These are phyloP conservation scores for Chloroidium sp. DNA, from an alignment of 163 green algal species.

Conservation along the genomic window DNA sequence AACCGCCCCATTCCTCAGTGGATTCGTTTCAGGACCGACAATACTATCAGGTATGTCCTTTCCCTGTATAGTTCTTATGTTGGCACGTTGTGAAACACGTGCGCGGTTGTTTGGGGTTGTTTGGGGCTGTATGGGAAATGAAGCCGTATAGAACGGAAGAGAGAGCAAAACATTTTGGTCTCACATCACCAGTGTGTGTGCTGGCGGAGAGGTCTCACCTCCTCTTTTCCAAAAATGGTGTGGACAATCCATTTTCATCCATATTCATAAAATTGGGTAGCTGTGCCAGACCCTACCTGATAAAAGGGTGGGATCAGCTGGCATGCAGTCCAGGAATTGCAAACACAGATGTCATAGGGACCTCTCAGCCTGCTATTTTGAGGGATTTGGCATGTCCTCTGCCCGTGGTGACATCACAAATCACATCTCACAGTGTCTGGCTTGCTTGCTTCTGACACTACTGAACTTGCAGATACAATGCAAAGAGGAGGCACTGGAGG, in stretches of 20 bases:
- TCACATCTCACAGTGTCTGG: not conserved
- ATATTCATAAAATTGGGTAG: no score
- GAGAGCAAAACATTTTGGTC: no score
- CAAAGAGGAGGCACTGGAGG: slow-evolving; percentile 95
- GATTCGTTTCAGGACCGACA: slow-evolving; percentile 94
- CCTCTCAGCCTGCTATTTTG: not conserved
- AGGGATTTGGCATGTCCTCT: not conserved
- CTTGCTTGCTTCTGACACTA: not conserved
- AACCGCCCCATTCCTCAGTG: slow-evolving; percentile 92
- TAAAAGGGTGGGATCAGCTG: not conserved
- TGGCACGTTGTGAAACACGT: not conserved
- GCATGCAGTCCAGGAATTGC: not conserved
- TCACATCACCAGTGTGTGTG: no score
- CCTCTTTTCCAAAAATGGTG: no score
- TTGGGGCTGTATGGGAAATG: not conserved
- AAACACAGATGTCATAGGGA: no score
- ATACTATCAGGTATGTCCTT: slow-evolving; percentile 81
- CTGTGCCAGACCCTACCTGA: not conserved
- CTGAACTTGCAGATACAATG: slow-evolving; percentile 77
- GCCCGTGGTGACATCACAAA: not conserved
- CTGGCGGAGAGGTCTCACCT: no score
- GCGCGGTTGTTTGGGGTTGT: not conserved
- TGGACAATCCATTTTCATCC: no score
- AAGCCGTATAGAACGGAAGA: not conserved
- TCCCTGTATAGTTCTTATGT: not conserved